phyloP scores from a whole-genome alignment of 2,329 filamentous ascomycete genomes.

The Pseudogymnoascus pannorum region DNA sequence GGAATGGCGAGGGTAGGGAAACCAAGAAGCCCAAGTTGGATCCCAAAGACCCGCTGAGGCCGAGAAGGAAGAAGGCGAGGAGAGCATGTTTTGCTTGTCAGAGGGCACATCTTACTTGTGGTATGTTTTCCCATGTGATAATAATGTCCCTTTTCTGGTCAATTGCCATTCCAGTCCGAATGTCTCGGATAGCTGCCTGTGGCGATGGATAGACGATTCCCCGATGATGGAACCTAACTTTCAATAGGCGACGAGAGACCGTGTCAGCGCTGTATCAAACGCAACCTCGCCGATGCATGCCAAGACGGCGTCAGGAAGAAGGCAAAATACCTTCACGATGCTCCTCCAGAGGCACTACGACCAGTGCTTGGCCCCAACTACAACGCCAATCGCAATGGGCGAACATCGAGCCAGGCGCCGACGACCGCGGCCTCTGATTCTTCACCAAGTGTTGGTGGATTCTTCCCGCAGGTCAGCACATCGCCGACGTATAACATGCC shows the following conservation, averaged over 20 bases:
- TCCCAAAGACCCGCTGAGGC: constrained; percentile 84
- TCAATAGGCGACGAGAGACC: constrained; percentile 82
- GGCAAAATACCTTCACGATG: constrained; percentile 97
- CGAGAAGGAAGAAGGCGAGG: constrained; percentile 89
- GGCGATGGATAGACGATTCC: constrained; percentile 4
- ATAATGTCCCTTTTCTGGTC: neutral
- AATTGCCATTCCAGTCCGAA: constrained; percentile 10
- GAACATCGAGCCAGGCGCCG: constrained; percentile 37
- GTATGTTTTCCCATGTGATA: constrained; percentile 52
- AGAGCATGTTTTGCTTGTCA: constrained; percentile 96
- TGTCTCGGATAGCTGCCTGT: neutral
- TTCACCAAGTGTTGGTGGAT: constrained; percentile 22
- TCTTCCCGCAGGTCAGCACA: constrained; percentile 27
- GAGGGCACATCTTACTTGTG: constrained; percentile 93
- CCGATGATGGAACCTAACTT: constrained; percentile 21
- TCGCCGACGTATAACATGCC: constrained; percentile 23
- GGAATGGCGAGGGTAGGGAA: constrained; percentile 40
- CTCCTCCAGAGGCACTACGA: constrained; percentile 78
- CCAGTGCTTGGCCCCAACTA: constrained; percentile 72
- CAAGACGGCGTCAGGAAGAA: constrained; percentile 97
- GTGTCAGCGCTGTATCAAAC: constrained; percentile 88
- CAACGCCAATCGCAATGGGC: constrained; percentile 46
- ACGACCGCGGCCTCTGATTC: constrained; percentile 24
- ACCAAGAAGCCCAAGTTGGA: constrained; percentile 60
- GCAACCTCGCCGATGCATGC: constrained; percentile 81